A percentile compares a stretch with the other conserved stretches of the same genome.
Evolutionary conservation across 1,139 yeast species (phyloP).

Genomic region (Geotrichum citri-aurantii): DNA sequence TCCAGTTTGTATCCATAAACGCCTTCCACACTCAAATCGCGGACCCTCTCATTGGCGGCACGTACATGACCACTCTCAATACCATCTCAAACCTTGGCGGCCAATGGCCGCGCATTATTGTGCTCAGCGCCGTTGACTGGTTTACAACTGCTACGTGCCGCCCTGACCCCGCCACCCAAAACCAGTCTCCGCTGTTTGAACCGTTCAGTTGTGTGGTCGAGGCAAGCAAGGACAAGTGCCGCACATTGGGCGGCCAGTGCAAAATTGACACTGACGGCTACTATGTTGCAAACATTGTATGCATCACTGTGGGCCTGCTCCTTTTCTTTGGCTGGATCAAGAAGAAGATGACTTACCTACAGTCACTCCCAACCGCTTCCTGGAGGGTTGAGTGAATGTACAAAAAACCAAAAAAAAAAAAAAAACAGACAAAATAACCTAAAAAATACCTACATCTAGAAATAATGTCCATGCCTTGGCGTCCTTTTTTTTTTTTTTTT

Average conservation of each 20-base stretch:
- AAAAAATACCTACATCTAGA: not conserved
- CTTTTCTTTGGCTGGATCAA: slow-evolving; percentile 64
- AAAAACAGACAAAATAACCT: not conserved
- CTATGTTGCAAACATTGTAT: slow-evolving; percentile 65
- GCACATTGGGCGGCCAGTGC: slow-evolving; percentile 51
- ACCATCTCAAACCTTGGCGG: slow-evolving; percentile 94
- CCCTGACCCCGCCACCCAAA: slow-evolving; percentile 12
- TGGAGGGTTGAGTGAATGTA: slow-evolving; percentile 51
- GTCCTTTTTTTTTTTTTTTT: not conserved
- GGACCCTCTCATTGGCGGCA: slow-evolving; percentile 93
- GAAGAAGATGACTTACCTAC: slow-evolving; percentile 52
- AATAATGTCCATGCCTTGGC: not conserved
- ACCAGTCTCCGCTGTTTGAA: slow-evolving; percentile 24
- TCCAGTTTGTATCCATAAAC: slow-evolving; percentile 89
- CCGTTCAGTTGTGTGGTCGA: slow-evolving; percentile 41
- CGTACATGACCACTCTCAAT: slow-evolving; percentile 94
- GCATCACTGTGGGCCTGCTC: slow-evolving; percentile 61
- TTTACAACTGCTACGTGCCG: slow-evolving; percentile 63
- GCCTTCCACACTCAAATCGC: slow-evolving; percentile 95
- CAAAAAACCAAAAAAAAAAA: not conserved
- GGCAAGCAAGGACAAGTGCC: slow-evolving; percentile 47
- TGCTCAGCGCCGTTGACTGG: slow-evolving; percentile 71
- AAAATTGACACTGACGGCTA: slow-evolving; percentile 68
- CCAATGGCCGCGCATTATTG: slow-evolving; percentile 88
- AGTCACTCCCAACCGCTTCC: slow-evolving; percentile 55